Base-by-base conservation (phyloP, 179 eudicot genomes). In the Amaranthus tricolor region DNA sequence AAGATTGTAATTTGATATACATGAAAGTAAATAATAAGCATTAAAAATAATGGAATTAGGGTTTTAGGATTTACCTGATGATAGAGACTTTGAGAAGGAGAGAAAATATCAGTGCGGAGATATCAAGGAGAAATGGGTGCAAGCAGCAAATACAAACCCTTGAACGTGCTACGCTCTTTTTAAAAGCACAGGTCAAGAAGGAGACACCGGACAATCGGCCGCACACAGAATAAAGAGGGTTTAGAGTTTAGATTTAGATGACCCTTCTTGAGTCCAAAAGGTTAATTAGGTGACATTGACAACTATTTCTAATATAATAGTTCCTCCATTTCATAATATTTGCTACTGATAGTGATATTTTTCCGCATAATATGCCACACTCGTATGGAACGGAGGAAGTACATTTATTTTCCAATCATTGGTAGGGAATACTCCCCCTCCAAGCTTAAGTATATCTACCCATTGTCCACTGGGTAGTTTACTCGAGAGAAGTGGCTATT, bases 51-150 rank as follows among this genome's bases (percentile, higher is more conserved):
- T 44, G 59, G 24, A 12, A 20, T 7, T 1, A 45, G 6, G n/a
- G 31, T 4, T 13, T 9, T 6, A 47, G 6, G 20, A 9, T 49
- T 19, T 58, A 80, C 76, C 76, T 6, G 20, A 70, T 21, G 31
- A 44, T n/a, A 7, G 49, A 55, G 51, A 49, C 7, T 31, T 43
- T 61, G 21, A 24, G 17, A 51, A 6, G 50, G 40, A 31, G 40
- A 31, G 40, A 31, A 31, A 31, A 45, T 19, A 6, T 6, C 59
- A 12, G 48, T 17, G 68, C 83, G 83, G 83, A 81, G 75, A 49
- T 47, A 47, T 73, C 83, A 67, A 81, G 77, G 80, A 55, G 54
- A 4, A 45, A 20, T 12, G 45, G 62, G 14, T 31, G 52, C 40
- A 31, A 67, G 73, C 49, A 24, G 45, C 1, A 10, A n/a, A 14